phyloP scores from a whole-genome alignment of 1,284 basidiomycete species.

The Abortiporus biennis region DNA sequence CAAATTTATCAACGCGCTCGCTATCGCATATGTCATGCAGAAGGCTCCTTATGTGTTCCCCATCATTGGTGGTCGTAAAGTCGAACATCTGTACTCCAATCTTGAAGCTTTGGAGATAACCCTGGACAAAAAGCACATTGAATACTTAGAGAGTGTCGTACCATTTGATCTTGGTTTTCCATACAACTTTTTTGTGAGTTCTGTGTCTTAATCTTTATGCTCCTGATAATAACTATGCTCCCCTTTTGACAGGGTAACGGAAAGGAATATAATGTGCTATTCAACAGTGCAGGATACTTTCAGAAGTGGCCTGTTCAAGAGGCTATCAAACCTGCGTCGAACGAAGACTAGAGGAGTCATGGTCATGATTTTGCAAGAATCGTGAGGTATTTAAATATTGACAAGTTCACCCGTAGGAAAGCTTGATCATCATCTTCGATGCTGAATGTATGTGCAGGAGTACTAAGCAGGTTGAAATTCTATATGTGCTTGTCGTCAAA shows the following conservation, averaged over 20 bases:
- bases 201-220: not conserved
- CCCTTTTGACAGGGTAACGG: not conserved
- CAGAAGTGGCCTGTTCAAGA: conserved; percentile 1
- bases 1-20: conserved; percentile 27
- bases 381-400: no score
- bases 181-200: conserved; percentile 4
- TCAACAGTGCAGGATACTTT: not conserved
- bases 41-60: no score
- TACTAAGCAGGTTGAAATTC: no score
- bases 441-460: no score
- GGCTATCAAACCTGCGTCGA: not conserved
- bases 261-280: not conserved
- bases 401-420: no score
- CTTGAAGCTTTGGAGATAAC: conserved; percentile 25
- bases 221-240: not conserved
- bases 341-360: not conserved
- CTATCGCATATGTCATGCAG: conserved; percentile 22
- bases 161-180: conserved; percentile 10
- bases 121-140: no score
- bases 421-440: no score
- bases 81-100: conserved; percentile 26
- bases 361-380: no score
- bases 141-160: no score
- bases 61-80: conserved; percentile 29
- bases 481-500: no score